Conservation (phyloP, 768 basidiomycete species). For the Mycena rosella region DNA sequence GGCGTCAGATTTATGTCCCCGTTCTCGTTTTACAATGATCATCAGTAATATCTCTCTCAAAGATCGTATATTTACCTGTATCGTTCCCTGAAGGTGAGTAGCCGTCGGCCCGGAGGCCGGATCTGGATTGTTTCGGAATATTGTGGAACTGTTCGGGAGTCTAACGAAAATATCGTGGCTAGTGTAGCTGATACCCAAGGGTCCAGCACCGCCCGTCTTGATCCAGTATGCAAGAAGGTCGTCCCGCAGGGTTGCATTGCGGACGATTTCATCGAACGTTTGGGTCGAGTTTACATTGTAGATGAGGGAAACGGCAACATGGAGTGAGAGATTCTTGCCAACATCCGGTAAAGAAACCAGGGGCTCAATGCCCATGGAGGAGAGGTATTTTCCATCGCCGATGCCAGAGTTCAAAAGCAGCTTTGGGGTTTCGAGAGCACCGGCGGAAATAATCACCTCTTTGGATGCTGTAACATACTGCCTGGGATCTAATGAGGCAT, state of each 20-base stretch:
- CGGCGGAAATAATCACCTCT: conserved; percentile 65
- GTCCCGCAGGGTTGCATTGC: conserved; percentile 29
- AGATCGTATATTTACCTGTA: background rate
- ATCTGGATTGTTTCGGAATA: conserved; percentile 39
- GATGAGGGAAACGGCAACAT: conserved; percentile 41
- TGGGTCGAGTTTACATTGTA: conserved; percentile 48
- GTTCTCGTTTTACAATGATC: background rate
- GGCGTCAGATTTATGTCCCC: conserved; percentile 2
- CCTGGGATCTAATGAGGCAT: background rate
- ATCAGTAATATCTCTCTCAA: background rate
- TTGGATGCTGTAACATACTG: conserved; percentile 52
- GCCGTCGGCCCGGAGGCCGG: conserved; percentile 42
- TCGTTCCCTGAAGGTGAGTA: conserved; percentile 31
- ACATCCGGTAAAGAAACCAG: conserved; percentile 51
- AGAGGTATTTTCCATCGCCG: conserved; percentile 44
- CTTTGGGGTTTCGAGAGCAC: conserved; percentile 52
- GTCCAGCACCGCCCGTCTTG: conserved; percentile 38
- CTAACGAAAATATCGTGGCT: conserved; percentile 42
- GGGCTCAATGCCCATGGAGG: conserved; percentile 41
- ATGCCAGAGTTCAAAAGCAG: conserved; percentile 54
- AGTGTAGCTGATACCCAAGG: conserved; percentile 33
- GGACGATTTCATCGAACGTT: conserved; percentile 43
- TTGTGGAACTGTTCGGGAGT: conserved; percentile 32
- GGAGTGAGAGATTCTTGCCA: conserved; percentile 54
- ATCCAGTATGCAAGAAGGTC: conserved; percentile 40